Percentiles rank a stretch among this genome's conserved stretches.
These are phyloP conservation scores for Malbranchea zuffiana DNA, from an alignment of 2,329 filamentous ascomycete genomes.

Conservation along the genomic window DNA sequence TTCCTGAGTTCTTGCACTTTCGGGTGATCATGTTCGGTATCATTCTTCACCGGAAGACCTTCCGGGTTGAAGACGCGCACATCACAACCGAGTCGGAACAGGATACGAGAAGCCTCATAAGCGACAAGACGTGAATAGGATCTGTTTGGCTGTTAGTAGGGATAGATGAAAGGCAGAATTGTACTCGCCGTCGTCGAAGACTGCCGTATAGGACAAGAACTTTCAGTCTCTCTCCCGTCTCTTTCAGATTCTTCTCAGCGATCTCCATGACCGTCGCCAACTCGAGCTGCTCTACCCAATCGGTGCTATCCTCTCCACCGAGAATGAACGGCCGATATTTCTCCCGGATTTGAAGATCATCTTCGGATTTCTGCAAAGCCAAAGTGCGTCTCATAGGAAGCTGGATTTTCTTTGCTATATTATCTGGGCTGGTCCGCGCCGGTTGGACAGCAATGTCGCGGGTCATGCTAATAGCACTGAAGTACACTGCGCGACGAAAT, in stretches of 20 bases:
- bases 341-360: constrained; percentile 37
- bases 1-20: constrained; percentile 54
- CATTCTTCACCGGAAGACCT: constrained; percentile 53
- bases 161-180: constrained; percentile 1
- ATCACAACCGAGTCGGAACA: constrained; percentile 55
- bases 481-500: too few species aligned
- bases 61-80: constrained; percentile 52
- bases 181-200: constrained; percentile 37
- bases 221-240: constrained; percentile 37
- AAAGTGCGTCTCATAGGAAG: too few species aligned
- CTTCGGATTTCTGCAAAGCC: too few species aligned
- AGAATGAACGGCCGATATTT: constrained; percentile 48
- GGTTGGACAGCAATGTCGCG: too few species aligned
- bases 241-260: constrained; percentile 38
- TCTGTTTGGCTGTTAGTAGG: constrained; percentile 21
- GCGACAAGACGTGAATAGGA: constrained; percentile 53
- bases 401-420: too few species aligned
- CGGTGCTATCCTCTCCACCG: constrained; percentile 29
- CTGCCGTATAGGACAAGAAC: constrained; percentile 54
- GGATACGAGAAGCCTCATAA: constrained; percentile 49
- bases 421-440: too few species aligned
- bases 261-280: constrained; percentile 43
- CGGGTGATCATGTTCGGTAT: constrained; percentile 45
- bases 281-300: constrained; percentile 50
- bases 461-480: too few species aligned